A percentile compares a stretch with the other conserved stretches of the same genome.
Conservation (phyloP, 2,329 filamentous ascomycete genomes). For the Ceratocystis lukuohia region DNA sequence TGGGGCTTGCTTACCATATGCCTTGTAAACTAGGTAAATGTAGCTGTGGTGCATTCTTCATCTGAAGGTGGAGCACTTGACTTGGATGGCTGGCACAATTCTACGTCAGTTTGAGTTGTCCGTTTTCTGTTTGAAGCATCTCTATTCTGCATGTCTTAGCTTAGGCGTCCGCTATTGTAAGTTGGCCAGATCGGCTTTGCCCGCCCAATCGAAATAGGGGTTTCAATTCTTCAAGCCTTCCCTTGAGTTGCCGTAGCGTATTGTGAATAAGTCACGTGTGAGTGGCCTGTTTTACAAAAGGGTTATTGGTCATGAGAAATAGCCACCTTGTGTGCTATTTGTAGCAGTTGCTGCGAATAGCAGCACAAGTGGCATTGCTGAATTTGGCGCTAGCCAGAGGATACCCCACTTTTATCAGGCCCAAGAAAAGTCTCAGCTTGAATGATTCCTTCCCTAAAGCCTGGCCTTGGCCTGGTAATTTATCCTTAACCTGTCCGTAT, state of each 20-base stretch:
- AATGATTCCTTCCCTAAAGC: no score
- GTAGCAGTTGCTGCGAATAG: constrained; percentile 3
- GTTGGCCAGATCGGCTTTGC: not conserved
- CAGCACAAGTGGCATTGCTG: not conserved
- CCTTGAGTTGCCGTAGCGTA: not conserved
- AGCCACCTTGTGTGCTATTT: not conserved
- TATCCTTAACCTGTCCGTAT: no score
- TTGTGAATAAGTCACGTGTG: not conserved
- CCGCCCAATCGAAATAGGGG: not conserved
- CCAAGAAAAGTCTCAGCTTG: no score
- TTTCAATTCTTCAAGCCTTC: not conserved
- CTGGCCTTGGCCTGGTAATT: no score
- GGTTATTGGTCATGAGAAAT: not conserved
- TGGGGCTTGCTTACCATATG: no score
- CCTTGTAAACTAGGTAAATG: no score
- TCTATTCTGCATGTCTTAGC: not conserved
- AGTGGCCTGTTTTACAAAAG: not conserved
- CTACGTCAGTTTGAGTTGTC: no score
- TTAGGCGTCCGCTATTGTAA: not conserved
- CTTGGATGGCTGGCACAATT: no score
- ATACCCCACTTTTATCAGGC: no score
- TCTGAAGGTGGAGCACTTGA: no score
- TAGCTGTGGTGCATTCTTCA: no score
- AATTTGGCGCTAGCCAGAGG: not conserved
- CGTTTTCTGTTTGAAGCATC: not conserved